Evolutionary conservation across 441 rosid species (phyloP), one percentile per base, ranked within the genome.

Genomic region (Metrosideros polymorpha): DNA sequence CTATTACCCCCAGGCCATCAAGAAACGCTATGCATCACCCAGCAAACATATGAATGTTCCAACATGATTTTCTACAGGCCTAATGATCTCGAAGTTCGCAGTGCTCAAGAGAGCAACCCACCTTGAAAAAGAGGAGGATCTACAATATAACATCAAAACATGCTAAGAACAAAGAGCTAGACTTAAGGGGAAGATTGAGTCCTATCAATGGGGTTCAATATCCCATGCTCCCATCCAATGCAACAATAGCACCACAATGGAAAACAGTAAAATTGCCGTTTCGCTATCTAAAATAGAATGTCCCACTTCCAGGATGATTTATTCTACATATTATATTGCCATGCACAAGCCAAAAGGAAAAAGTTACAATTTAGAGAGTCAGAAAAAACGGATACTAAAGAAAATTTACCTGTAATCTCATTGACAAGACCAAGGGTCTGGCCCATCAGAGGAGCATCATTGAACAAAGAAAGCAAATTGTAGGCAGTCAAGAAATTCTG

Each of bases 401-500:
- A 71, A 71, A 42, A 35, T 42, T 71, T 22, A 39, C n/a, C 47
- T 71, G 79, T 39, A 35, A 39, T 71, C 47, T 71, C 47, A 35
- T 71, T 35, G 79, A 71, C n/a, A 35, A 39, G 47, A 39, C n/a
- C 47, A 71, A 22, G n/a, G 79, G 8, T 66, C 79, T 71, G 47
- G 8, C n/a, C 79, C 45, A 71, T 22, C 47, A 22, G n/a, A 35
- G 79, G 79, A 39, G 27, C 79, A 39, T 66, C 49, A 18, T 83
- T 59, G 56, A 92, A 89, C 71, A 22, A 83, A 75, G 88, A 47
- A 5, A 63, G 86, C 55, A 93, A 53, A 35, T 89, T 88, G 87
- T 88, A 92, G 30, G 88, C 83, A 83, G 85, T 88, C 89, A 91
- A 76, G 88, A 93, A 84, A 88, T 84, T 86, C 88, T 90, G 88